These are phyloP conservation scores for Kwoniella sp. DNA, from an alignment of 768 basidiomycete genomes.

Conservation along the genomic window DNA sequence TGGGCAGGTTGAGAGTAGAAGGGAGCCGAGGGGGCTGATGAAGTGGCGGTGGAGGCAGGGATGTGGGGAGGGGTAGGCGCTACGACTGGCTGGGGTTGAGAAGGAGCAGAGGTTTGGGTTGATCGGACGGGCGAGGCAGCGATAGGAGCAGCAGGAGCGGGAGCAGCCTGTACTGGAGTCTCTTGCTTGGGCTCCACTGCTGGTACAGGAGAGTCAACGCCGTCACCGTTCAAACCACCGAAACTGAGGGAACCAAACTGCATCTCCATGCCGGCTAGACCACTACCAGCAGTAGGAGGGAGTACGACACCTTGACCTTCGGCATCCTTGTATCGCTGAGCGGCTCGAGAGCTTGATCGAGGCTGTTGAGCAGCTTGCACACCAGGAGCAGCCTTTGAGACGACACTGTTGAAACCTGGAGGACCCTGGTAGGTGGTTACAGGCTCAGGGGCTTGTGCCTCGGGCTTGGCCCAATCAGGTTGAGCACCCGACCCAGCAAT, in stretches of 20 bases:
- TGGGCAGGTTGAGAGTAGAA: slow-evolving; percentile 24
- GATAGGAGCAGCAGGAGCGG: slow-evolving; percentile 28
- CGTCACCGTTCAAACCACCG: slow-evolving; percentile 49
- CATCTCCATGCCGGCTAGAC: slow-evolving; percentile 52
- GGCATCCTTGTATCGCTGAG: slow-evolving; percentile 49
- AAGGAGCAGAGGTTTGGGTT: slow-evolving; percentile 29
- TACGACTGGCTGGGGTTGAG: slow-evolving; percentile 19
- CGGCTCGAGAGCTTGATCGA: slow-evolving; percentile 50
- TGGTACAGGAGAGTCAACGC: slow-evolving; percentile 41
- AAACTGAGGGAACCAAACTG: slow-evolving; percentile 57
- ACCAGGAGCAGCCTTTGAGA: slow-evolving; percentile 30
- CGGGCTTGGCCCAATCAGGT: slow-evolving; percentile 43
- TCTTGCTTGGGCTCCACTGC: slow-evolving; percentile 31
- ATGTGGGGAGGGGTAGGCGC: slow-evolving; percentile 9
- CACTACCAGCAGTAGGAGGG: slow-evolving; percentile 39
- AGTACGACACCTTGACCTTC: slow-evolving; percentile 56
- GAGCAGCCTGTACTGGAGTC: slow-evolving; percentile 33
- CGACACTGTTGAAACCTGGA: slow-evolving; percentile 54
- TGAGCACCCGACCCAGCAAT: slow-evolving; percentile 45
- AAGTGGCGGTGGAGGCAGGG: slow-evolving; percentile 5
- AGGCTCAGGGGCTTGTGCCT: slow-evolving; percentile 37
- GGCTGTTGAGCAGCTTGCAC: slow-evolving; percentile 38
- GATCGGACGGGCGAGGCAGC: slow-evolving; percentile 36
- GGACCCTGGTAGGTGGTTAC: slow-evolving; percentile 54
- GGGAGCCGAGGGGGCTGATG: slow-evolving; percentile 16